A percentile compares a stretch with the other conserved stretches of the same genome.
phyloP scores from a whole-genome alignment of 768 basidiomycete genomes.

The Kwoniella heveanensis region DNA sequence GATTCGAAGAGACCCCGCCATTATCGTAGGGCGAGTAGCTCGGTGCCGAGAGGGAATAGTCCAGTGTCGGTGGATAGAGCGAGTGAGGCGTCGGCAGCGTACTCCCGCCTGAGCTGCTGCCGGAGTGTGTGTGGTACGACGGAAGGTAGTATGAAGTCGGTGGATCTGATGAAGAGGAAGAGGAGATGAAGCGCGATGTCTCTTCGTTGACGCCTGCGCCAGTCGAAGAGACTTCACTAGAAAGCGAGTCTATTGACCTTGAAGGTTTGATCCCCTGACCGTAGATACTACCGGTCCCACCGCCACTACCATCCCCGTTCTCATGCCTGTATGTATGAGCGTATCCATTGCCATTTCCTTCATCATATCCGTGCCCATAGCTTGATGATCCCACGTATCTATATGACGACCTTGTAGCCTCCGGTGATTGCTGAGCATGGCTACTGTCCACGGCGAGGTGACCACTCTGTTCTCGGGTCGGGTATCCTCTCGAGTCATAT shows the following conservation, averaged over 20 bases:
- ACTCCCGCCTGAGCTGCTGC: constrained; percentile 6
- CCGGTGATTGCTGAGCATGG: not conserved
- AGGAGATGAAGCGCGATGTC: constrained; percentile 29
- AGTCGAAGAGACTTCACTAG: constrained; percentile 40
- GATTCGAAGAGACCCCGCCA: constrained; percentile 2
- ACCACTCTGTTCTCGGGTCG: constrained; percentile 21
- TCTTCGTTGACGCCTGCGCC: constrained; percentile 43
- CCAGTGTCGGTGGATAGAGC: constrained; percentile 42
- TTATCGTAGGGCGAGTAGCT: constrained; percentile 39
- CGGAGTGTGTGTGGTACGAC: constrained; percentile 10
- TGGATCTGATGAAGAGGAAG: constrained; percentile 19
- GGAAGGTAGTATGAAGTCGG: constrained; percentile 29
- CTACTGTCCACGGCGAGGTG: not conserved
- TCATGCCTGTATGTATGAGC: not conserved
- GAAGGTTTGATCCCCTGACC: constrained; percentile 15
- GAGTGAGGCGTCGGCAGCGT: constrained; percentile 14
- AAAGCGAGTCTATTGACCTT: constrained; percentile 25
- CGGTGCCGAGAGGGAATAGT: constrained; percentile 34
- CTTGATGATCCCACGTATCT: constrained; percentile 1
- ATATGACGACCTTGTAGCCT: not conserved
- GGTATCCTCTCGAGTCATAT: constrained; percentile 46
- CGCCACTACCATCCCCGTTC: not conserved
- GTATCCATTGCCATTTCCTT: constrained; percentile 2
- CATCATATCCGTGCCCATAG: constrained; percentile 4
- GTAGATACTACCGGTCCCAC: not conserved